A percentile compares a stretch with the other conserved stretches of the same genome.
Evolutionary conservation across 306 rosid genomes (phyloP).

Genomic region (Vigna radiata): DNA sequence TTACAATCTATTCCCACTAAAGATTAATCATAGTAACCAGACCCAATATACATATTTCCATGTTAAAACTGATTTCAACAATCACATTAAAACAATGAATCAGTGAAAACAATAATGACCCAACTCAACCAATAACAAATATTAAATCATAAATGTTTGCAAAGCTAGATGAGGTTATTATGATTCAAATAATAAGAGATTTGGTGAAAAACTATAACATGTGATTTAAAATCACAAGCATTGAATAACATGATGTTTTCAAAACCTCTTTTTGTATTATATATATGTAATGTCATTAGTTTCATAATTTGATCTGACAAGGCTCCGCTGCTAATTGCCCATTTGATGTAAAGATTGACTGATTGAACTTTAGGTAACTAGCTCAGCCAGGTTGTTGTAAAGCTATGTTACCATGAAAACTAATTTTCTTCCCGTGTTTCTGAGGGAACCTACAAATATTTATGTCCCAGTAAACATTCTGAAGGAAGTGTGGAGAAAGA

Average conservation of each 20-base stretch:
- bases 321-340: conserved; percentile 10
- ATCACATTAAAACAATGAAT: background rate
- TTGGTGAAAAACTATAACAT: background rate
- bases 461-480: background rate
- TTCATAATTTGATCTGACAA: conserved; percentile 5
- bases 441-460: conserved; percentile 21
- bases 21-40: background rate
- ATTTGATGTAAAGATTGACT: background rate
- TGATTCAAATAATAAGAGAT: conserved; percentile 1
- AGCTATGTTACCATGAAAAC: conserved; percentile 30
- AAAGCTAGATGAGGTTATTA: conserved; percentile 7
- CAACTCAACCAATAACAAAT: conserved; percentile 23
- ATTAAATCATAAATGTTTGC: background rate
- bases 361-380: background rate
- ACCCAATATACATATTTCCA: conserved; percentile 18
- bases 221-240: background rate
- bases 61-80: background rate
- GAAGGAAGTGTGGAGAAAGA: conserved; percentile 7
- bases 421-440: conserved; percentile 1
- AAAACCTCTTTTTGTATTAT: background rate
- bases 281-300: background rate
- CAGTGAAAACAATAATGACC: background rate
- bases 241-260: background rate
- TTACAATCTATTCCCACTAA: conserved; percentile 12
- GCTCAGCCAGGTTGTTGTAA: background rate